Conservation (phyloP, 257 asterid species). For the Solanum sitiens region DNA sequence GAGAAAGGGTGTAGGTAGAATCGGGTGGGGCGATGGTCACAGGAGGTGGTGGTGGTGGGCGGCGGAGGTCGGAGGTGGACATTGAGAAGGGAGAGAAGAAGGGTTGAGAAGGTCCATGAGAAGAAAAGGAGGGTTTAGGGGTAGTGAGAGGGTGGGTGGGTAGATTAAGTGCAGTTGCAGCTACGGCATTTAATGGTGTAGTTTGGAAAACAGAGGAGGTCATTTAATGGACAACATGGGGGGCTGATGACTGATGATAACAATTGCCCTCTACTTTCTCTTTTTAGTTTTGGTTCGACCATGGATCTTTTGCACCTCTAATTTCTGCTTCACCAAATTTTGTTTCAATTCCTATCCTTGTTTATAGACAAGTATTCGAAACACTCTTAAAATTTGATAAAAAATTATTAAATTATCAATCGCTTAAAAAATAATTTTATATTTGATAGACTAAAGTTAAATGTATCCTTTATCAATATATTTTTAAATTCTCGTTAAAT, state of each 20-base stretch:
- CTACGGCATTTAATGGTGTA: conserved; percentile 44
- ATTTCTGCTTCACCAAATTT: background rate
- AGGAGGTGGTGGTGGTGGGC: conserved; percentile 29
- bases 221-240: conserved; percentile 47
- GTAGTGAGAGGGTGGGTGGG: conserved; percentile 28
- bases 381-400: no score
- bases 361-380: no score
- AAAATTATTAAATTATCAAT: no score
- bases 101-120: conserved; percentile 37
- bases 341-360: background rate
- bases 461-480: no score
- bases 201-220: conserved; percentile 29
- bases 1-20: conserved; percentile 7
- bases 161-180: conserved; percentile 21
- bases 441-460: no score
- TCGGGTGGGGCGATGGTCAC: conserved; percentile 1
- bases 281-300: background rate
- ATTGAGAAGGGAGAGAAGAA: conserved; percentile 15
- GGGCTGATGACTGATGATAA: background rate
- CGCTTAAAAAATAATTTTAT: no score
- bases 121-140: conserved; percentile 3
- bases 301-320: background rate
- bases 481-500: no score
- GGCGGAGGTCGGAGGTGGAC: conserved; percentile 31
- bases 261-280: background rate